Conservation (phyloP, 164 flowering plant species). For the Akebia trifoliata region DNA sequence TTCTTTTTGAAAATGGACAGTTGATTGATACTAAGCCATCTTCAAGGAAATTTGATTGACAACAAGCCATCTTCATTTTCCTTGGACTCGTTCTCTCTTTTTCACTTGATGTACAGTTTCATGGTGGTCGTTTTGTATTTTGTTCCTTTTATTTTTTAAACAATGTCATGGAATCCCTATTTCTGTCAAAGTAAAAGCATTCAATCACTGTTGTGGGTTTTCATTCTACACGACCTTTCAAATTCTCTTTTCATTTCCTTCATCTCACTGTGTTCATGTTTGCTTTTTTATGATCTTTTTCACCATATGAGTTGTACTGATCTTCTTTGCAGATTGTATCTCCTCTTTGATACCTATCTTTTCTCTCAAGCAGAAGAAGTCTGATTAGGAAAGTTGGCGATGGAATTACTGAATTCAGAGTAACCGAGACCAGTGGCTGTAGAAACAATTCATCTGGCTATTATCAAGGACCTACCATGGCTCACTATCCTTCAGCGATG, state of each 20-base stretch:
- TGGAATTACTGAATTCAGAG: neutral
- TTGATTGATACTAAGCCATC: too few species aligned
- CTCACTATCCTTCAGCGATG: neutral
- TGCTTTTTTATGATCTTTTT: neutral
- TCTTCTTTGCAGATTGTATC: constrained; percentile 2
- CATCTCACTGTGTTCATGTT: neutral
- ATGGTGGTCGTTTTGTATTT: neutral
- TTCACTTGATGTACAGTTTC: neutral
- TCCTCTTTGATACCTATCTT: neutral
- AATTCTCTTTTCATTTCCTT: neutral
- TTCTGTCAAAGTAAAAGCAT: neutral
- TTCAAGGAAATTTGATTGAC: neutral
- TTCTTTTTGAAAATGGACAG: too few species aligned
- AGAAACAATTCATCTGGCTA: neutral
- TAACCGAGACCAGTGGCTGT: neutral
- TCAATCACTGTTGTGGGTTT: neutral
- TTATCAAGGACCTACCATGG: neutral
- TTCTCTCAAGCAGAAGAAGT: neutral
- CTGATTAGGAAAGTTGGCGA: neutral
- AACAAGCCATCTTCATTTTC: neutral
- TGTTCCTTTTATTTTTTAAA: neutral
- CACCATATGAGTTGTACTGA: neutral
- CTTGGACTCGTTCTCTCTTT: too few species aligned
- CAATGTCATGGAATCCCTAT: neutral
- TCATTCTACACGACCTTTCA: neutral